Evolutionary conservation across 2,329 filamentous ascomycete species (phyloP).

Genomic region (Nemania bipapillata): DNA sequence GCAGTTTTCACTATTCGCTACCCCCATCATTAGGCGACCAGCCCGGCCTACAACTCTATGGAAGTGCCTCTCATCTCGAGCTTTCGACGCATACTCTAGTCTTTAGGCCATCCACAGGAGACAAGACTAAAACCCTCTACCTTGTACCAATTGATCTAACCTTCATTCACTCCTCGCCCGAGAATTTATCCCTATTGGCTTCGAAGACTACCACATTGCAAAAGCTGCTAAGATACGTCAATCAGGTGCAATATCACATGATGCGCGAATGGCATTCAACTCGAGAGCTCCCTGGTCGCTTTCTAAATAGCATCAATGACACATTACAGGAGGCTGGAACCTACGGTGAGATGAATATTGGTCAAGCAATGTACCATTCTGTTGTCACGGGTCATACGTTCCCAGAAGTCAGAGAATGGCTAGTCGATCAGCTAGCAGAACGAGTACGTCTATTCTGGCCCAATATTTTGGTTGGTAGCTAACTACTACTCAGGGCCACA

Average conservation of each 20-base stretch:
- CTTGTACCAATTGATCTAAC: slow-evolving; percentile 84
- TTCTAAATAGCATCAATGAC: slow-evolving; percentile 79
- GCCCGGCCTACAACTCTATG: slow-evolving; percentile 56
- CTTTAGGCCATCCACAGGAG: slow-evolving; percentile 59
- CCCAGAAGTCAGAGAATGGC: slow-evolving; percentile 82
- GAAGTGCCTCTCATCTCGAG: slow-evolving; percentile 77
- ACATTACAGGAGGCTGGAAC: slow-evolving; percentile 73
- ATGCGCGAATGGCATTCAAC: slow-evolving; percentile 84
- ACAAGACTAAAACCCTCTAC: slow-evolving; percentile 59
- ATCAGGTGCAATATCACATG: slow-evolving; percentile 82
- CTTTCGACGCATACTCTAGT: slow-evolving; percentile 81
- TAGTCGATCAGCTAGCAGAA: slow-evolving; percentile 84
- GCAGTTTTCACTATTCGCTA: slow-evolving; percentile 66
- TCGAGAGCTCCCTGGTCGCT: slow-evolving; percentile 80
- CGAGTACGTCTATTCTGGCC: slow-evolving; percentile 64
- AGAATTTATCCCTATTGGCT: slow-evolving; percentile 84
- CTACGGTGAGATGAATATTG: slow-evolving; percentile 69
- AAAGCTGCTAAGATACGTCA: slow-evolving; percentile 85
- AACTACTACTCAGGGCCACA: slow-evolving; percentile 73
- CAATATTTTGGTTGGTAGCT: slow-evolving; percentile 4
- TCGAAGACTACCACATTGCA: slow-evolving; percentile 89
- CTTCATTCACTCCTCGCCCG: slow-evolving; percentile 80
- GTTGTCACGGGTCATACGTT: slow-evolving; percentile 85
- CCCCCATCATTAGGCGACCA: slow-evolving; percentile 47
- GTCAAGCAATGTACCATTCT: slow-evolving; percentile 83